Percentiles rank a stretch among this genome's conserved stretches.
phyloP scores from a whole-genome alignment of 2,329 filamentous ascomycete species.

The Diplodia scrobiculata region DNA sequence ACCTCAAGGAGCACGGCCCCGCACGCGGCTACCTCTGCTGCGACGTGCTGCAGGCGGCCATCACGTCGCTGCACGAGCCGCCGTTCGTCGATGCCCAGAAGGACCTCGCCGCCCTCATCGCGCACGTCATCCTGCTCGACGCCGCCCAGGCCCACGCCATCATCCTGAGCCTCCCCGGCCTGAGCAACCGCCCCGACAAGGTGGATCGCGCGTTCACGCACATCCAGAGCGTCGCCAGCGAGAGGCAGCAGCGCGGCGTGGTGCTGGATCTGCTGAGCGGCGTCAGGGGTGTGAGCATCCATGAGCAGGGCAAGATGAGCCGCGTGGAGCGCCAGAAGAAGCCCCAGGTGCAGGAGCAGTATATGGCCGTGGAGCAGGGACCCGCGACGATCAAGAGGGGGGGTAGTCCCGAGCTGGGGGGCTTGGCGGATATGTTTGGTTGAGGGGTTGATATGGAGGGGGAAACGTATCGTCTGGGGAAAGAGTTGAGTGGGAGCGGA shows the following conservation, averaged over 20 bases:
- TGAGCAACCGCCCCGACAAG: constrained; percentile 61
- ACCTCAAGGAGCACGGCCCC: constrained; percentile 62
- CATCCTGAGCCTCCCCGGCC: constrained; percentile 76
- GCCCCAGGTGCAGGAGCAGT: constrained; percentile 44
- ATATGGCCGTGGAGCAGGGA: constrained; percentile 48
- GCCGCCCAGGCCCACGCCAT: constrained; percentile 65
- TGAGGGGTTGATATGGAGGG: background rate
- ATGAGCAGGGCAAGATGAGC: constrained; percentile 83
- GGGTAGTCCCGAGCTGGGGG: constrained; percentile 47
- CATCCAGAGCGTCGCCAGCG: constrained; percentile 48
- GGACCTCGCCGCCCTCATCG: constrained; percentile 85
- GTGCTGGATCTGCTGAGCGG: constrained; percentile 84
- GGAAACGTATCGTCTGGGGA: background rate
- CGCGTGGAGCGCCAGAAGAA: constrained; percentile 40
- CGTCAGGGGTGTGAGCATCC: constrained; percentile 85
- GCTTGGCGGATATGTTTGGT: constrained; percentile 51
- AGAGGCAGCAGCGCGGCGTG: constrained; percentile 76
- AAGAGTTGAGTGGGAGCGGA: no score
- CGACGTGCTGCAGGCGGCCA: constrained; percentile 85
- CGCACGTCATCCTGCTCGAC: constrained; percentile 79
- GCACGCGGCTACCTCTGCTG: constrained; percentile 88
- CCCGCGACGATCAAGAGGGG: constrained; percentile 43
- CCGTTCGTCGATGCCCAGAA: constrained; percentile 97
- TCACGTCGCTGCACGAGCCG: constrained; percentile 87
- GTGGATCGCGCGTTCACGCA: constrained; percentile 59